Evolutionary conservation across 1,139 yeast species (phyloP), one percentile per base, ranked within the genome.

Genomic region (Dujonia santamariae): DNA sequence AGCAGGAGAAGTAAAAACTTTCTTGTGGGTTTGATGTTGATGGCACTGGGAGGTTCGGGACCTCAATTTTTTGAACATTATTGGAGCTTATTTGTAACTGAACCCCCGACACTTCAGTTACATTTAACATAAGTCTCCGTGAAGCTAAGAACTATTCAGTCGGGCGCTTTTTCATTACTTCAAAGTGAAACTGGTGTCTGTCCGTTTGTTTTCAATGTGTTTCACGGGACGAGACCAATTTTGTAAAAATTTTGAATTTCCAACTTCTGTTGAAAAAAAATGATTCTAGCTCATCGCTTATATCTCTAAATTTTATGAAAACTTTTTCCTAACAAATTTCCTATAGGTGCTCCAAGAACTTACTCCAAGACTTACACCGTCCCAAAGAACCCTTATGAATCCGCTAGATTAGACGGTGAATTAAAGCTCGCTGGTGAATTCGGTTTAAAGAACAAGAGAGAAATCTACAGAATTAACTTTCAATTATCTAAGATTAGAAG

Each of bases 381-480:
- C 71, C 98, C 98, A 79, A 87, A 87, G 84, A 87, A 95, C 73
- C 97, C 96, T 50, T 92, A 84, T 80, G 98, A 92, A 77, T 85
- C 95, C 56, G 94, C 96, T 72, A 96, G 98, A 84, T 84, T 92
- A 74, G 98, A 92, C 65, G 87, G 96, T 70, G 98, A 94, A 78
- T 85, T 92, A 72, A 88, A 92, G 78, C 85, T 92, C 65, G 97
- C 95, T 63, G 98, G 98, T 81, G 98, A 92, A 78, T 92, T 75
- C 85, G 99, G 98, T 81, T 85, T 92, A 69, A 90, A 88, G 80
- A 92, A 94, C 97, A 92, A 92, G 90, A 87, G 95, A 72, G 98
- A 92, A 78, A 87, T 92, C 74, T 88, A 90, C 95, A 85, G 97
- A 82, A 86, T 90, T 71, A 90, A 88, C 70, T 87, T 84, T 83